Evolutionary conservation across 371 early-diverging fungal species (phyloP).

Genomic region (Modicella reniformis): DNA sequence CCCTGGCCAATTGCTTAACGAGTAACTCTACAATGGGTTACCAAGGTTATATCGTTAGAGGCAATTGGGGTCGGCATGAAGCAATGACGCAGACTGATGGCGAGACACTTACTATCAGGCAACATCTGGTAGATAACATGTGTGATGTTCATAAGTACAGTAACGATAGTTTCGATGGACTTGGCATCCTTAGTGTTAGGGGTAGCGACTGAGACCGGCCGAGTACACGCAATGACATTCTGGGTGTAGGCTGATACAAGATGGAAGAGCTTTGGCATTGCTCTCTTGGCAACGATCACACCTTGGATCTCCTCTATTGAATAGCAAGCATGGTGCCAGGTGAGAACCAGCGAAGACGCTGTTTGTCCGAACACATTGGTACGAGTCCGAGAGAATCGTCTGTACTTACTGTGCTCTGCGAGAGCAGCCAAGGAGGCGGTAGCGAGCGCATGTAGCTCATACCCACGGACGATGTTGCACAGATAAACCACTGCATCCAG

Average conservation of each 20-base stretch:
- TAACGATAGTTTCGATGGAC: constrained; percentile 31
- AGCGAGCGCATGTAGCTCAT: constrained; percentile 61
- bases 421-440: constrained; percentile 62
- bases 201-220: constrained; percentile 37
- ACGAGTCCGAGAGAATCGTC: neutral
- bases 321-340: no score
- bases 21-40: constrained; percentile 17
- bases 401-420: constrained; percentile 36
- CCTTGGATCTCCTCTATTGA: constrained; percentile 28
- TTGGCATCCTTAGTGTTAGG: constrained; percentile 26
- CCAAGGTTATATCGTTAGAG: neutral
- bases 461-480: constrained; percentile 58
- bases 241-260: constrained; percentile 29
- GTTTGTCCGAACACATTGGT: neutral
- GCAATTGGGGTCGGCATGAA: no score
- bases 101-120: constrained; percentile 36
- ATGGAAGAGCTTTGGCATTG: constrained; percentile 44
- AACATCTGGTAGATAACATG: constrained; percentile 45
- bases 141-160: constrained; percentile 44
- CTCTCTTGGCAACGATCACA: constrained; percentile 38
- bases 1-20: constrained; percentile 34
- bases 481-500: constrained; percentile 71
- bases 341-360: neutral
- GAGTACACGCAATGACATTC: constrained; percentile 11
- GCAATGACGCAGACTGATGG: neutral